Percentiles rank a stretch among this genome's conserved stretches.
Evolutionary conservation across 1,284 basidiomycete genomes (phyloP).

Genomic region (Coniferiporia sulphurascens): DNA sequence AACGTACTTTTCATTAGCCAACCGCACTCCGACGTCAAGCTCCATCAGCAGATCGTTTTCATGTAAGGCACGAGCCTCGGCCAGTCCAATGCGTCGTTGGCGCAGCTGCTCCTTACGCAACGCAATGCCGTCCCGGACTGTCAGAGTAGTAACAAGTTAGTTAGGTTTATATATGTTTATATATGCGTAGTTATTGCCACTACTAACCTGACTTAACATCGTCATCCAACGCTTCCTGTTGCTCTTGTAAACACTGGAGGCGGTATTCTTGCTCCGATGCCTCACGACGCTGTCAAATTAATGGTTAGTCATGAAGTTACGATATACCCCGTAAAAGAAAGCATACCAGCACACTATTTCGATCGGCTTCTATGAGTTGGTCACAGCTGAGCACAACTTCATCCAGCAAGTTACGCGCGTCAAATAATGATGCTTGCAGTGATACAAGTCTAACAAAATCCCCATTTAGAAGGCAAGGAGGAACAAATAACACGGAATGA

Average conservation of each 20-base stretch:
- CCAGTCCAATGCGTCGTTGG: conserved; percentile 45
- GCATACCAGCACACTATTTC: conserved; percentile 6
- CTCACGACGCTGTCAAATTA: conserved; percentile 7
- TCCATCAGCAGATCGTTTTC: conserved; percentile 33
- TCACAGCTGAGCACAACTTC: conserved; percentile 14
- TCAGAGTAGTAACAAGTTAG: neutral
- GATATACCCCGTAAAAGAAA: no score
- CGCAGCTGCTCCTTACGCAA: conserved; percentile 39
- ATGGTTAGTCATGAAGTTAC: no score
- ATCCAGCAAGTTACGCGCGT: conserved; percentile 11
- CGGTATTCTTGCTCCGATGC: conserved; percentile 14
- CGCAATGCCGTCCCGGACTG: conserved; percentile 29
- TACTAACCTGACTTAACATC: conserved; percentile 4
- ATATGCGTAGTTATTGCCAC: no score
- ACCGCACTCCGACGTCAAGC: conserved; percentile 33
- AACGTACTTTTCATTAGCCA: conserved; percentile 42
- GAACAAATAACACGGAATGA: conserved; percentile 7
- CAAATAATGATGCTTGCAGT: conserved; percentile 12
- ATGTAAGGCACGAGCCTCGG: conserved; percentile 39
- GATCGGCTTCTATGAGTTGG: conserved; percentile 8
- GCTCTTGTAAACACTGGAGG: conserved; percentile 14
- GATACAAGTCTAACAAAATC: conserved; percentile 27
- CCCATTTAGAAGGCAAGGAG: neutral
- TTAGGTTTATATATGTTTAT: no score
- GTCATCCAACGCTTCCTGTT: conserved; percentile 12